Base-by-base conservation (phyloP, 306 rosid genomes). In the Cicer chorassanicum region DNA sequence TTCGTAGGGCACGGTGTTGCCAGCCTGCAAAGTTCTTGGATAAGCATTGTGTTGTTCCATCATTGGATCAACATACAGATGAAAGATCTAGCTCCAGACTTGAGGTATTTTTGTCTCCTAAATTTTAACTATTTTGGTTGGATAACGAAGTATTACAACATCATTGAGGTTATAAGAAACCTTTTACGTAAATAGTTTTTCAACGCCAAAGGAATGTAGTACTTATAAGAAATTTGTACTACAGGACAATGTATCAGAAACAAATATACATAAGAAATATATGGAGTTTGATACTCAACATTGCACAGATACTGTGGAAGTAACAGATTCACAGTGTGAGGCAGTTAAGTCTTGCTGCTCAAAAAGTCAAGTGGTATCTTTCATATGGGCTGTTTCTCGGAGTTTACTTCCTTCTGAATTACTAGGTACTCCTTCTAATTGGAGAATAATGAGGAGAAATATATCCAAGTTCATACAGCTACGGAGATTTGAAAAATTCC, bases 381-480 rank as follows among this genome's bases (percentile, higher is more conserved):
- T 83, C 79, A 78, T 93, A 72, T 93, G 98, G 98, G 98, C 98
- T 73, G 92, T 80, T 77, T 91, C 92, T 78, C 83, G 94, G 77
- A 87, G 93, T 73, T 70, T 93, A 50, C 80, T 93, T 74, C 97
- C 98, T 66, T 68, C 80, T 3, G 94, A 93, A 59, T 77, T 93
- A 79, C 80, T 93, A 49, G 98, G 98, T 29, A 84, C 88, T 78
- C 78, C 89, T 80, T 81, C 83, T 65, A 85, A 88, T 71, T 87
- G 92, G 97, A 91, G 97, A 84, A 84, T 73, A 72, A 56, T 93
- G 82, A 89, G 82, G 65, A 89, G 82, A 87, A 93, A 90, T 77
- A 87, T 93, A 86, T 86, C 73, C 42, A 91, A 84, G 84, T 93
- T 91, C 80, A 84, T 93, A 74, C 83, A 49, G 45, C 82, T 89